A percentile compares a stretch with the other conserved stretches of the same genome.
phyloP scores from a whole-genome alignment of 495 filamentous ascomycete species.

The Aspergillus coremiiformis region DNA sequence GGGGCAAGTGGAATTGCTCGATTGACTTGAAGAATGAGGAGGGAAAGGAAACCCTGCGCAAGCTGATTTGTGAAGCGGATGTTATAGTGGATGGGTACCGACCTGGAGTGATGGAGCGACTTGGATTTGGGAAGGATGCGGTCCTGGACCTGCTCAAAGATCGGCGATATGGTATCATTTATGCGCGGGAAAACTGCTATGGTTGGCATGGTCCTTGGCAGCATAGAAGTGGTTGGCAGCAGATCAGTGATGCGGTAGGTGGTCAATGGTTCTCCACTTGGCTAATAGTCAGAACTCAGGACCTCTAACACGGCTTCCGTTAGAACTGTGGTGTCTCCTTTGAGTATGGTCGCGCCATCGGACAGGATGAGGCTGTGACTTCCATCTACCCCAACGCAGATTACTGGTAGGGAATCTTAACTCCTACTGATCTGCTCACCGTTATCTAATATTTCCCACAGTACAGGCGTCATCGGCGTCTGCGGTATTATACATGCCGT shows the following conservation, averaged over 20 bases:
- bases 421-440: not conserved
- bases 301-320: too few relatives aligned
- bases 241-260: constrained; percentile 7
- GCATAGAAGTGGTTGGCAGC: constrained; percentile 32
- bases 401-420: constrained; percentile 8
- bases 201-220: constrained; percentile 49
- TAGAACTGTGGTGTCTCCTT: constrained; percentile 11
- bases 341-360: constrained; percentile 22
- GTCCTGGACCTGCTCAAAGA: constrained; percentile 38
- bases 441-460: not conserved
- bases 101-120: constrained; percentile 42
- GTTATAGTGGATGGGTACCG: constrained; percentile 53
- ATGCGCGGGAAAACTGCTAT: constrained; percentile 51
- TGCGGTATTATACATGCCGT: constrained; percentile 28
- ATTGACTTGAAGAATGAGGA: constrained; percentile 42
- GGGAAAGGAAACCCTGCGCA: constrained; percentile 31
- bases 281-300: too few relatives aligned
- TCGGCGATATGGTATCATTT: constrained; percentile 40
- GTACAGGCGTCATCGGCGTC: constrained; percentile 21
- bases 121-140: constrained; percentile 41
- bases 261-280: too few relatives aligned
- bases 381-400: constrained; percentile 18
- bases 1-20: constrained; percentile 41
- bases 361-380: constrained; percentile 17
- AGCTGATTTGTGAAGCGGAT: constrained; percentile 45